Evolutionary conservation across 805 yeast genomes (phyloP), one percentile per base, ranked within the genome.

Genomic region (Ogataea nakhonphanomensis): DNA sequence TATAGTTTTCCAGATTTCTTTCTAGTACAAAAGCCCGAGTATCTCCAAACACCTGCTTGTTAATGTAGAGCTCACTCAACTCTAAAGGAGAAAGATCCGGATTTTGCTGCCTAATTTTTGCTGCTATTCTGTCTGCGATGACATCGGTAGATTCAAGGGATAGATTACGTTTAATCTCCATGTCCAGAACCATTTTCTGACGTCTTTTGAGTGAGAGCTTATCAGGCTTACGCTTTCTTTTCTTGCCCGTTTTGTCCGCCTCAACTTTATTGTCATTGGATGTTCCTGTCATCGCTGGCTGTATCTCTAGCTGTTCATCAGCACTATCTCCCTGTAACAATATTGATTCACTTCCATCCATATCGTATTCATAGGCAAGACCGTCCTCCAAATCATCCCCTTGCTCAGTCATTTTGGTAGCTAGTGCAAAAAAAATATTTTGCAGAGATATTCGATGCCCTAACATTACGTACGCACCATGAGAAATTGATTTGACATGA

Each of bases 31-130:
- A 81, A 26, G 73, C 79, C 1, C 79, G 70, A 0, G 91, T 81
- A 30, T 81, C 78, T 30, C 80, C 67, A 49, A 89, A 70, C 46
- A 76, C 73, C 5, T 66, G 46, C 58, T 76, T 77, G 59, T 73
- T 68, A 2, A 74, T 49, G 53, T 80, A 81, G 37, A 74, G 52
- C 34, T 85, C 95, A 14, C 78, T 67, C 44, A 87, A 69, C 57
- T 90, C 96, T 41, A 90, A 63, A 3, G 87, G 77, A 17, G 95
- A 80, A 25, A 86, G 68, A 46, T 84, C 82, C 10, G 81, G 74
- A 54, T 83, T 74, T 45, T 72, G 67, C 42, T 69, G 73, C 32
- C 84, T 67, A n/a, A 84, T 69, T 46, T 76, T 66, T 7, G 73
- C 62, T 21, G 88, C 81, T 36, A 90, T 68, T 49, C 68, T 76